phyloP scores from a whole-genome alignment of 768 basidiomycete genomes.

The Hericium coralloides region DNA sequence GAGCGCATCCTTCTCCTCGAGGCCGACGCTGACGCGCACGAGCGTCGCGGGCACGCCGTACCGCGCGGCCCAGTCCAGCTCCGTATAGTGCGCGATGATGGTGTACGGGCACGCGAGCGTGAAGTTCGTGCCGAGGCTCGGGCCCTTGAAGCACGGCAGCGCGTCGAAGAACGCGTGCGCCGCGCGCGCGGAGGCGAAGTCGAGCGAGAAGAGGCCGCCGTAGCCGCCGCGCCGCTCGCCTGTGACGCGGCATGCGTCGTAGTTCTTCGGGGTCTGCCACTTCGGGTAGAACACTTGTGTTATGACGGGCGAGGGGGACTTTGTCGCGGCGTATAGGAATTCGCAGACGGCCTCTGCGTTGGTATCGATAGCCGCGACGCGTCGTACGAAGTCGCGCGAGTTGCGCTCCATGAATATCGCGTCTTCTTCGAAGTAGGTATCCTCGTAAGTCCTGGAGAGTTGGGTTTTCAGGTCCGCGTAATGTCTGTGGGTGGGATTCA shows the following conservation, averaged over 20 bases:
- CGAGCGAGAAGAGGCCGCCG: slow-evolving; percentile 83
- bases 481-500: slow-evolving; percentile 72
- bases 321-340: slow-evolving; percentile 55
- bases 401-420: slow-evolving; percentile 97
- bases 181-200: slow-evolving; percentile 62
- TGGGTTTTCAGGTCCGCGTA: slow-evolving; percentile 58
- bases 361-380: slow-evolving; percentile 66
- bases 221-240: slow-evolving; percentile 26
- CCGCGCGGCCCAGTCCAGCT: slow-evolving; percentile 85
- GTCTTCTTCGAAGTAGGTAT: slow-evolving; percentile 84
- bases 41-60: slow-evolving; percentile 81
- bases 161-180: slow-evolving; percentile 80
- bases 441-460: slow-evolving; percentile 59
- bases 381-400: slow-evolving; percentile 81
- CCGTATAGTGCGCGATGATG: slow-evolving; percentile 81
- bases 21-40: slow-evolving; percentile 85
- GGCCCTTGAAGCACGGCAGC: slow-evolving; percentile 80
- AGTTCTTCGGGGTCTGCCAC: slow-evolving; percentile 63
- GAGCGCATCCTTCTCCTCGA: slow-evolving; percentile 62
- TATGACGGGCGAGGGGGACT: slow-evolving; percentile 28
- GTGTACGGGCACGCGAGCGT: slow-evolving; percentile 93
- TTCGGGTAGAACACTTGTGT: slow-evolving; percentile 90
- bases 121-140: slow-evolving; percentile 90
- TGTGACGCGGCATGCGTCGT: slow-evolving; percentile 55
- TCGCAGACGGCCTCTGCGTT: slow-evolving; percentile 83